Conservation (phyloP, 495 filamentous ascomycete genomes). For the Schizothecium vesticola region DNA sequence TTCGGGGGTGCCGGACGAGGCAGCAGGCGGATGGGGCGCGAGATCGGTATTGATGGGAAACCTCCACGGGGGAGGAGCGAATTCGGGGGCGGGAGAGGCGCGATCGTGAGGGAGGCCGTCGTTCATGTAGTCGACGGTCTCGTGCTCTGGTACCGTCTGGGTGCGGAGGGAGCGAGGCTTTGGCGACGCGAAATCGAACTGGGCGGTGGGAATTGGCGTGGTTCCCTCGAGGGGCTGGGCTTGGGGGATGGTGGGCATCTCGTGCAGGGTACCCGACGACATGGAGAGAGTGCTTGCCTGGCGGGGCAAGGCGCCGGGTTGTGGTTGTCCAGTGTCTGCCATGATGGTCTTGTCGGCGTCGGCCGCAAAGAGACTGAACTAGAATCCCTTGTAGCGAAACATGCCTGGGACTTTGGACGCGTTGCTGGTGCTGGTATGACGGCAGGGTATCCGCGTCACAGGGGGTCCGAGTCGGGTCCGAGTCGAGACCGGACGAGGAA, state of each 20-base stretch:
- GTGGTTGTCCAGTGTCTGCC: constrained; percentile 19
- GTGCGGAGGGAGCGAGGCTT: constrained; percentile 14
- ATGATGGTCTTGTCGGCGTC: constrained; percentile 40
- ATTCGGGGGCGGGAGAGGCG: constrained; percentile 19
- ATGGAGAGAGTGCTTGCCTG: constrained; percentile 15
- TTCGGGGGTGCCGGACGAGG: constrained; percentile 14
- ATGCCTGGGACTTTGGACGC: constrained; percentile 8
- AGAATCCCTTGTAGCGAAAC: constrained; percentile 17
- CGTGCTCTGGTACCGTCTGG: constrained; percentile 16
- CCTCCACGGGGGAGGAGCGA: background rate
- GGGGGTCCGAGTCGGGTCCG: background rate
- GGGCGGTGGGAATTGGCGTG: constrained; percentile 24
- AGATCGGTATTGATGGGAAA: constrained; percentile 11
- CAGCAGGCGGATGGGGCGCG: background rate
- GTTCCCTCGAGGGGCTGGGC: constrained; percentile 15
- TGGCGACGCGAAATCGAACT: constrained; percentile 28
- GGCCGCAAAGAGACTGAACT: background rate
- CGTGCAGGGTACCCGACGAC: constrained; percentile 23
- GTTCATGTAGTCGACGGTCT: constrained; percentile 42
- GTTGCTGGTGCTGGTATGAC: background rate
- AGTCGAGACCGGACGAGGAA: background rate
- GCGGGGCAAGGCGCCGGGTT: constrained; percentile 10
- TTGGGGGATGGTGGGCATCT: constrained; percentile 28
- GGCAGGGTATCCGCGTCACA: background rate
- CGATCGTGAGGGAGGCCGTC: constrained; percentile 34